phyloP scores from a whole-genome alignment of 2,329 filamentous ascomycete species.

The Alternaria rosae region DNA sequence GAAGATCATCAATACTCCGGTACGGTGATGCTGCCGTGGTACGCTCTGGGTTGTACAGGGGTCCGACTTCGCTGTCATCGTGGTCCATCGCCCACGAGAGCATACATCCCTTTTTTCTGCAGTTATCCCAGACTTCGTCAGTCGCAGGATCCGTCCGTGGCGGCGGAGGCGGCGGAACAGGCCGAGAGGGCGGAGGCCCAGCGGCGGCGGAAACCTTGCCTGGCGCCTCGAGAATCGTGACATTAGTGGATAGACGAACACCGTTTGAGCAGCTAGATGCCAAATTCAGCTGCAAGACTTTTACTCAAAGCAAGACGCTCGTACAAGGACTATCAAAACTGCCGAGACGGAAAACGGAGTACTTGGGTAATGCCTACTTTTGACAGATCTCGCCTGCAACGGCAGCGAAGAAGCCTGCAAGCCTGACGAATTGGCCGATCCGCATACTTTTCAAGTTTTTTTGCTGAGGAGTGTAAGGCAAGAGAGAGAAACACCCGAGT shows the following conservation, averaged over 20 bases:
- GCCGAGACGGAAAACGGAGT: not conserved
- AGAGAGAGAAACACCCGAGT: not conserved
- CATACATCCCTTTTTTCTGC: slow-evolving; percentile 22
- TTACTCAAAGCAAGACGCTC: not conserved
- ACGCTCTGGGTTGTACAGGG: slow-evolving; percentile 15
- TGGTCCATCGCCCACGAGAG: slow-evolving; percentile 22
- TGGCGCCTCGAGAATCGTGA: not conserved
- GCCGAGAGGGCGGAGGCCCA: not conserved
- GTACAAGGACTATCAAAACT: not conserved
- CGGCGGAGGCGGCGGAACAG: not conserved
- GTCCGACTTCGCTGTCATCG: slow-evolving; percentile 16
- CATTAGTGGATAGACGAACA: not conserved
- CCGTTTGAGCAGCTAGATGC: not conserved
- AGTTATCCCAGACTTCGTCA: slow-evolving; percentile 20
- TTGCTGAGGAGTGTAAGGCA: not conserved
- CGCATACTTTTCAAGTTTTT: not conserved
- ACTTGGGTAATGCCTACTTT: not conserved
- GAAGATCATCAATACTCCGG: slow-evolving; percentile 10
- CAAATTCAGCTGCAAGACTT: not conserved
- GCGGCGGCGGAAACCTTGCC: not conserved
- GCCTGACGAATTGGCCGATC: not conserved
- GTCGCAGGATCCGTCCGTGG: not conserved
- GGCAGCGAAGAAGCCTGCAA: not conserved
- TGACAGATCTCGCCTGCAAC: not conserved
- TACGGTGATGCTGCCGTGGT: slow-evolving; percentile 13